Evolutionary conservation across 306 rosid species (phyloP), one percentile per base, ranked within the genome.

Genomic region (Fragaria vesca): DNA sequence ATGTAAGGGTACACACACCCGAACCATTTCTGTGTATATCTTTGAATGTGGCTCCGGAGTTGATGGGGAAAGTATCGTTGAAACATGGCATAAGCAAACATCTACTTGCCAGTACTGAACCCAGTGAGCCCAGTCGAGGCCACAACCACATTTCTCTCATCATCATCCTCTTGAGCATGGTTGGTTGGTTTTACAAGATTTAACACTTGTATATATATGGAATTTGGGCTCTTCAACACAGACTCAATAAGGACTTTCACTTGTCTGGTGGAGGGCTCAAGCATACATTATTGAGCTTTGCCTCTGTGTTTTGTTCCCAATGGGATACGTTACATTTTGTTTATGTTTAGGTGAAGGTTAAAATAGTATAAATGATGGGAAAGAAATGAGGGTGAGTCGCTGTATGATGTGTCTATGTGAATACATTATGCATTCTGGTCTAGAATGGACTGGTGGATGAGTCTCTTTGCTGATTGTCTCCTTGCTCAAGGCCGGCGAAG

Each of bases 51-150:
- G 61, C 65, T 66, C 5, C 85, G 79, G 36, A 94, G 69, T 69
- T 78, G 89, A 36, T 68, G 47, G 0, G 98, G 98, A 61, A 92
- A 87, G 70, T 58, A 90, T 60, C 85, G 91, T 32, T 89, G 88
- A 20, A 94, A 86, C 52, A 92, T 63, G 12, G 97, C 97, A 94
- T 94, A 89, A 1, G 86, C 2, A 80, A 89, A 89, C 97, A 94
- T 86, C 15, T 30, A 24, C 87, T 71, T 0, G 79, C 87, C 0
- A 87, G 4, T 15, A 58, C 6, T 58, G 65, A 24, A 30, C 65
- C 63, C 32, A 57, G 32, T n/a, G 62, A 55, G 12, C 62, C 63
- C 15, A 79, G 69, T 1, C 83, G 45, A 73, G 88, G 43, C 38
- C 18, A 62, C 68, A 62, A 16, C 20, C 20, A 34, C 69, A 60